Conservation (phyloP, 208 protist species). For the Acanthamoeba royreba region DNA sequence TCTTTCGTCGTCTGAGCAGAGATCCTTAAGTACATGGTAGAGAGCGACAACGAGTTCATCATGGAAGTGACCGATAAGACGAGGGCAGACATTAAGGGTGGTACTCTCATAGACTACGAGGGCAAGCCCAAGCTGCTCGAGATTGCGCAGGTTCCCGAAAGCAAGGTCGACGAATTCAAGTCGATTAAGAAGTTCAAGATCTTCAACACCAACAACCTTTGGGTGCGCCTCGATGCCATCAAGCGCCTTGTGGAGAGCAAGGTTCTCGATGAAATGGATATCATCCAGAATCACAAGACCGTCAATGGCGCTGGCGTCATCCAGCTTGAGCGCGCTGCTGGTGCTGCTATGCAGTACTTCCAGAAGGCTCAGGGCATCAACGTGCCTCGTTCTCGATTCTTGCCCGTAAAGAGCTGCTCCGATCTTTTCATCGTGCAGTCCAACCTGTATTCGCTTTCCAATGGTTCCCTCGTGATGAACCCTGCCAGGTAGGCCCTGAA, state of each 20-base stretch:
- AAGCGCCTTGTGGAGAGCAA: conserved; percentile 67
- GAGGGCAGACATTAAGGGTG: conserved; percentile 86
- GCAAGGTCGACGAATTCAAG: conserved; percentile 89
- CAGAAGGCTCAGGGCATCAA: conserved; percentile 84
- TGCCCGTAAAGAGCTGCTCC: conserved; percentile 95
- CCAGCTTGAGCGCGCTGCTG: conserved; percentile 87
- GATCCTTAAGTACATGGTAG: conserved; percentile 87
- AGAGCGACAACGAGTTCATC: conserved; percentile 85
- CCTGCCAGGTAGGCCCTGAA: too few species aligned
- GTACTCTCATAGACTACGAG: conserved; percentile 84
- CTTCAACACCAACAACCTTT: conserved; percentile 99
- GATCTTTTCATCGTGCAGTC: conserved; percentile 96
- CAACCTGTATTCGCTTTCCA: conserved; percentile 88
- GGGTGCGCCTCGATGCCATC: conserved; percentile 91
- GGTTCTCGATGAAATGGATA: conserved; percentile 74
- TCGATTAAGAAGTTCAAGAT: conserved; percentile 94
- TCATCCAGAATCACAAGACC: conserved; percentile 84
- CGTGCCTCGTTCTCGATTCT: conserved; percentile 94
- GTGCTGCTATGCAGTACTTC: conserved; percentile 96
- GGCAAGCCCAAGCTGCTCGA: conserved; percentile 80
- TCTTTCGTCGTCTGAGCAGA: conserved; percentile 61
- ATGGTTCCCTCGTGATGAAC: conserved; percentile 64
- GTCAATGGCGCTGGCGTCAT: conserved; percentile 71
- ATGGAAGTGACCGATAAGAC: conserved; percentile 91
- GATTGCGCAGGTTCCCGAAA: conserved; percentile 83